These are phyloP conservation scores for Trichothecium roseum DNA, from an alignment of 2,329 filamentous ascomycete genomes.

Conservation along the genomic window DNA sequence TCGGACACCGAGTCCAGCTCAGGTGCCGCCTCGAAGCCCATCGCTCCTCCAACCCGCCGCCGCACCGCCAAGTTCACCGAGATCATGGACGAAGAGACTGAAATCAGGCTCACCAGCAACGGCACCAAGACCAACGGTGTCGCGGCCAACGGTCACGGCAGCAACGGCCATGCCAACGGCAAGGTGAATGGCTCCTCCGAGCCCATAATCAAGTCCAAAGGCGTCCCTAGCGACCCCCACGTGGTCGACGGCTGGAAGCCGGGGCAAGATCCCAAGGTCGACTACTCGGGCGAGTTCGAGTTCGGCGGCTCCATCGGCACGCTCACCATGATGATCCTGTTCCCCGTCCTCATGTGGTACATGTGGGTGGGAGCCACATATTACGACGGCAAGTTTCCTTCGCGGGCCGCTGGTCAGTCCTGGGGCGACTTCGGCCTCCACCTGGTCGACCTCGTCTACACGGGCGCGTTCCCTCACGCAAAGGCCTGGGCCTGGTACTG, in stretches of 20 bases:
- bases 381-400: conserved; percentile 76
- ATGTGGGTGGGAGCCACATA: conserved; percentile 97
- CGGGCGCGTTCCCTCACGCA: conserved; percentile 70
- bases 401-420: conserved; percentile 53
- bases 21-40: conserved; percentile 29
- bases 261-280: conserved; percentile 51
- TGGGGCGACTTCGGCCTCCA: conserved; percentile 62
- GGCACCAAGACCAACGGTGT: conserved; percentile 19
- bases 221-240: conserved; percentile 9
- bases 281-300: conserved; percentile 58
- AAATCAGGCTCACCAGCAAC: conserved; percentile 17
- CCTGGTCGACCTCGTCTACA: conserved; percentile 63
- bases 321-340: conserved; percentile 76
- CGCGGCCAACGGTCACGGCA: conserved; percentile 9
- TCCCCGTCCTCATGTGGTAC: conserved; percentile 96
- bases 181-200: conserved; percentile 6
- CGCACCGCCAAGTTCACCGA: conserved; percentile 40
- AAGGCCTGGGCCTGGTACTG: conserved; percentile 93
- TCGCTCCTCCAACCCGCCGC: conserved; percentile 28
- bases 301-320: conserved; percentile 85
- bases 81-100: conserved; percentile 32
- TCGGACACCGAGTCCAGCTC: conserved; percentile 40
- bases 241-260: conserved; percentile 46
- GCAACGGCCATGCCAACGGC: conserved; percentile 9
- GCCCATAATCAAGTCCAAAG: conserved; percentile 7